phyloP scores from a whole-genome alignment of 2,329 filamentous ascomycete genomes.

The Knoxdaviesia capensis region DNA sequence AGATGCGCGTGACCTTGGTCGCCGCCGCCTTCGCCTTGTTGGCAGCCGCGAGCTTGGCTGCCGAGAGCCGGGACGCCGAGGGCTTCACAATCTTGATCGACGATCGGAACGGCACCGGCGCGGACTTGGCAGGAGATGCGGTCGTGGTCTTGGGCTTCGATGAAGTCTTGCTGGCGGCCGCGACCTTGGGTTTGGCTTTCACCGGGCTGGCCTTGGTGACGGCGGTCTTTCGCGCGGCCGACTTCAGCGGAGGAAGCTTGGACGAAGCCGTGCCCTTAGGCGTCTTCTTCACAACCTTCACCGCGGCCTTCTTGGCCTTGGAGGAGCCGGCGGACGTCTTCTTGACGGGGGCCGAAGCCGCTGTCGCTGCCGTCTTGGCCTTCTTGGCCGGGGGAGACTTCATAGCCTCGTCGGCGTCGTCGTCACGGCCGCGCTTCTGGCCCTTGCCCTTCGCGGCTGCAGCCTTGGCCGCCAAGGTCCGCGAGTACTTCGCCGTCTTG shows the following conservation, averaged over 20 bases:
- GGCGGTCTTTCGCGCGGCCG: not conserved
- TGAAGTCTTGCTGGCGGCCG: not conserved
- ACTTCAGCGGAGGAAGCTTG: not conserved
- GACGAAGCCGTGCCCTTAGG: conserved; percentile 2
- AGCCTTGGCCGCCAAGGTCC: conserved; percentile 10
- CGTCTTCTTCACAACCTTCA: conserved; percentile 4
- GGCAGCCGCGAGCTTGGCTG: conserved; percentile 2
- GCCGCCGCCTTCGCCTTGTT: conserved; percentile 8
- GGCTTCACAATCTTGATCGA: not conserved
- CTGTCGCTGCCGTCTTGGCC: conserved; percentile 8
- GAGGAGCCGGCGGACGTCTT: conserved; percentile 11
- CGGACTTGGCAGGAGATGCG: conserved; percentile 7
- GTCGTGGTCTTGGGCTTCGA: conserved; percentile 6
- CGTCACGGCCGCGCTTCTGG: conserved; percentile 1
- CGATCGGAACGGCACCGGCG: no score
- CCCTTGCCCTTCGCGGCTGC: conserved; percentile 7
- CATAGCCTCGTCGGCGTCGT: not conserved
- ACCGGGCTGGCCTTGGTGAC: conserved; percentile 5
- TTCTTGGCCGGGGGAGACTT: not conserved
- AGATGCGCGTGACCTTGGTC: conserved; percentile 11
- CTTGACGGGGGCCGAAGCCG: conserved; percentile 16
- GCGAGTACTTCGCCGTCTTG: not conserved
- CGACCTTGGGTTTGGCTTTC: conserved; percentile 2
- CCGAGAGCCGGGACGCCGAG: not conserved
- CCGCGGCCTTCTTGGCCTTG: not conserved